These are phyloP conservation scores for Datura wrightii DNA, from an alignment of 257 asterid species.

Conservation along the genomic window DNA sequence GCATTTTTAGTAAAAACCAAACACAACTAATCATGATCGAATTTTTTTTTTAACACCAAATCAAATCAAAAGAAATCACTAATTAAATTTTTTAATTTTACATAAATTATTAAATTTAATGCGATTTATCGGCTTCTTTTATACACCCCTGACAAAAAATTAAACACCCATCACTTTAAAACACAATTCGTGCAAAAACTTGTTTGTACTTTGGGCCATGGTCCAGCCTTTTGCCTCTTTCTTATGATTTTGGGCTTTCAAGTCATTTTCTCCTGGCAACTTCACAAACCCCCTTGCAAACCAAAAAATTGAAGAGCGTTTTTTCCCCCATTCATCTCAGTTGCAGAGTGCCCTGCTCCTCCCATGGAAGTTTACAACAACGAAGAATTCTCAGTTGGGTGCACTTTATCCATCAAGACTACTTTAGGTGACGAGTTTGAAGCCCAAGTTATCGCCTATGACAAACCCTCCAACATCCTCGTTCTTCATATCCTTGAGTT, in stretches of 20 bases:
- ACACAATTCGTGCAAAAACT: too few relatives aligned
- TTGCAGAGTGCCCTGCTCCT: constrained; percentile 28
- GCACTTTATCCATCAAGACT: constrained; percentile 79
- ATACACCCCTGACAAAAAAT: too few relatives aligned
- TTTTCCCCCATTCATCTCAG: not conserved
- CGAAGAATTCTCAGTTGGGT: constrained; percentile 90
- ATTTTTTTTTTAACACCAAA: too few relatives aligned
- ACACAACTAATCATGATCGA: too few relatives aligned
- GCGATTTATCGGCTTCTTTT: too few relatives aligned
- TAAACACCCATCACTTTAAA: too few relatives aligned
- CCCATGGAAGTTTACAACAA: constrained; percentile 77
- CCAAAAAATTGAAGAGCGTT: not conserved
- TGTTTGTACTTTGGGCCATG: too few relatives aligned
- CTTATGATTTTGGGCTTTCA: not conserved
- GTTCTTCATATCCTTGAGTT: constrained; percentile 88
- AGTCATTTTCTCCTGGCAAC: not conserved
- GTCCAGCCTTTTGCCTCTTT: not conserved
- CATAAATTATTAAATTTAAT: too few relatives aligned
- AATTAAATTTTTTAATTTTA: too few relatives aligned
- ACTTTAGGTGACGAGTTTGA: constrained; percentile 90
- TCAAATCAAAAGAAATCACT: too few relatives aligned
- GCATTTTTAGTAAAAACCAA: too few relatives aligned
- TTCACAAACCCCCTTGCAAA: not conserved
- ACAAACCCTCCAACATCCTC: constrained; percentile 89
- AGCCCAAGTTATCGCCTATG: constrained; percentile 82